These are phyloP conservation scores for Fusarium sp. DNA, from an alignment of 2,329 filamentous ascomycete species.

Conservation along the genomic window DNA sequence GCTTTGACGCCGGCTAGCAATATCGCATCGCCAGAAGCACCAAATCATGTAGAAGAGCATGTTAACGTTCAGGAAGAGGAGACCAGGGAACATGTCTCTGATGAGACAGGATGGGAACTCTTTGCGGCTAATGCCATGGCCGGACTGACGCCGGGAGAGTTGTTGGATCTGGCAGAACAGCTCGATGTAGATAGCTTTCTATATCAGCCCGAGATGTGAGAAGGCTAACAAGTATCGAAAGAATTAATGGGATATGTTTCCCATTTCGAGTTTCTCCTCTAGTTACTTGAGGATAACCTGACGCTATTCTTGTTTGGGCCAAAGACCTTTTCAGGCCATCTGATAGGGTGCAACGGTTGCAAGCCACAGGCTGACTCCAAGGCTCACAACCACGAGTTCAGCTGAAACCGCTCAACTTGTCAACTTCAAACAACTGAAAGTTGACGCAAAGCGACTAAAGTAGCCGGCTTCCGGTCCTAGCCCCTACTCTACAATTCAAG, in stretches of 20 bases:
- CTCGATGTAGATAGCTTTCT: conserved; percentile 40
- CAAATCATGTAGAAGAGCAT: not conserved
- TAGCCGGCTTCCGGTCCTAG: accelerated
- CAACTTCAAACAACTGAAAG: not conserved
- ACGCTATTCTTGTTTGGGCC: not conserved
- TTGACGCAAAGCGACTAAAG: accelerated
- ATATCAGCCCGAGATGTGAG: conserved; percentile 29
- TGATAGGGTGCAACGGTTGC: not conserved
- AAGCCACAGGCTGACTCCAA: not conserved
- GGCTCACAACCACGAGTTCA: not conserved
- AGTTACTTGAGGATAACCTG: not conserved
- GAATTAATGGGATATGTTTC: accelerated
- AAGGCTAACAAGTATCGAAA: no score
- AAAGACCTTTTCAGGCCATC: not conserved
- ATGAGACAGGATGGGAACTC: conserved; percentile 45
- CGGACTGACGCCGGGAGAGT: conserved; percentile 44
- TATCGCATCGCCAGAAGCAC: not conserved
- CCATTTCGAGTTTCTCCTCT: not conserved
- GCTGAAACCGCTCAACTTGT: not conserved
- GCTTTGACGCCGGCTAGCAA: conserved; percentile 44
- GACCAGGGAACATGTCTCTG: not conserved
- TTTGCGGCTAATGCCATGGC: conserved; percentile 46
- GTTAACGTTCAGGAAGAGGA: not conserved
- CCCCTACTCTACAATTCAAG: accelerated
- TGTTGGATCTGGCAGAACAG: conserved; percentile 45